phyloP scores from a whole-genome alignment of 148 eudicot genomes.

The Limonium bicolor region DNA sequence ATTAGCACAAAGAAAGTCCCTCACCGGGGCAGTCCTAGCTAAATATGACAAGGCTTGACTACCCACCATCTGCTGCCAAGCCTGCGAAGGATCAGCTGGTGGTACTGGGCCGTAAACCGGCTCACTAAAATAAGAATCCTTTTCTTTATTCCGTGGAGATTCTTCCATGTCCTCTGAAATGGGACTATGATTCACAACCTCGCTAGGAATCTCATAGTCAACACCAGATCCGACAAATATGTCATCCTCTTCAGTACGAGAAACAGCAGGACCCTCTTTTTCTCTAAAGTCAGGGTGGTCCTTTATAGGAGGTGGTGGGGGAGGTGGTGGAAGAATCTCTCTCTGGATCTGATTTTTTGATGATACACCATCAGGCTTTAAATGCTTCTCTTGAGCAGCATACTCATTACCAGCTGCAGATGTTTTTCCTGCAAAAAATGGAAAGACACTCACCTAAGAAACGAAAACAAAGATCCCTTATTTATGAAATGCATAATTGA shows the following conservation, averaged over 20 bases:
- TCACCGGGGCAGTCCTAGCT: too few relatives aligned
- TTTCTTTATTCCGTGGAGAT: slow-evolving; percentile 82
- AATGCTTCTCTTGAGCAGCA: slow-evolving; percentile 38
- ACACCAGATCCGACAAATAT: slow-evolving; percentile 86
- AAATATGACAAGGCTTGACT: background rate
- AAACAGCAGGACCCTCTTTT: slow-evolving; percentile 42
- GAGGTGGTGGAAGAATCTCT: slow-evolving; percentile 71
- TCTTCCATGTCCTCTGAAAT: slow-evolving; percentile 95
- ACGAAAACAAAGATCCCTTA: background rate
- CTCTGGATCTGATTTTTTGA: slow-evolving; percentile 27
- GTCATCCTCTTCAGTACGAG: slow-evolving; percentile 74
- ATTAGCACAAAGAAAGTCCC: too few relatives aligned
- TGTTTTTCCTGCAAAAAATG: slow-evolving; percentile 35
- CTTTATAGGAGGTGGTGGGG: slow-evolving; percentile 48
- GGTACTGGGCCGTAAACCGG: slow-evolving; percentile 91
- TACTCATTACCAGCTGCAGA: slow-evolving; percentile 30
- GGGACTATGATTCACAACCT: slow-evolving; percentile 90
- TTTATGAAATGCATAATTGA: background rate
- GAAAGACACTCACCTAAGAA: background rate
- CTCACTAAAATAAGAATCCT: slow-evolving; percentile 42
- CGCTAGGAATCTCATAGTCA: slow-evolving; percentile 64
- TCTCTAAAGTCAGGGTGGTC: slow-evolving; percentile 34
- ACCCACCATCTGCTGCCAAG: slow-evolving; percentile 76
- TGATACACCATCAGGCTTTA: slow-evolving; percentile 28
- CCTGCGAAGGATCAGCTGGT: slow-evolving; percentile 65